Percentiles rank a stretch among this genome's conserved stretches.
These are phyloP conservation scores for Podospora didyma DNA, from an alignment of 495 filamentous ascomycete species.

Conservation along the genomic window DNA sequence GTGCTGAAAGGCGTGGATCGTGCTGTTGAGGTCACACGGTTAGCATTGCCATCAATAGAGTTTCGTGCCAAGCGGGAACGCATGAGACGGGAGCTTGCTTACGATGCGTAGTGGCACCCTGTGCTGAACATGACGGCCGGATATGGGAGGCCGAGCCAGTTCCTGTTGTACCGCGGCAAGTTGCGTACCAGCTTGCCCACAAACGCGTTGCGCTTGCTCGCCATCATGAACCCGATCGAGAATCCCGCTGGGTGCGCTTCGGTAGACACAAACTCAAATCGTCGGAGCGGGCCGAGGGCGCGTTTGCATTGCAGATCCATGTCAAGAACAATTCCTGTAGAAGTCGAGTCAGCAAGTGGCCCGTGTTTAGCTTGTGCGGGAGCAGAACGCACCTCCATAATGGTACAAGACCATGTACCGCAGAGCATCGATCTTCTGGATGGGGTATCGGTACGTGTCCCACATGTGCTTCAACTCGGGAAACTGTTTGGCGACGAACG, in stretches of 20 bases:
- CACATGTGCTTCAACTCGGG: conserved; percentile 26
- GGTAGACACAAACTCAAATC: conserved; percentile 39
- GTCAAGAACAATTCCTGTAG: conserved; percentile 33
- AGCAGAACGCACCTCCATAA: conserved; percentile 25
- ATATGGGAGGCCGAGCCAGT: conserved; percentile 39
- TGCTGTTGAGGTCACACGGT: conserved; percentile 5
- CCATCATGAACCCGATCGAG: conserved; percentile 44
- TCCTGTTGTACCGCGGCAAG: conserved; percentile 29
- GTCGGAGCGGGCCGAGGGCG: conserved; percentile 33
- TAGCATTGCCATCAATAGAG: not conserved
- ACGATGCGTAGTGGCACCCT: conserved; percentile 41
- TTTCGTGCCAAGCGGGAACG: not conserved
- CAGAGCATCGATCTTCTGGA: conserved; percentile 34
- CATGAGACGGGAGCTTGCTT: not conserved
- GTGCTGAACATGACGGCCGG: conserved; percentile 44
- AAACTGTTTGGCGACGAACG: conserved; percentile 27
- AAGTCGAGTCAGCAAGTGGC: not conserved
- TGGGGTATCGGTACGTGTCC: conserved; percentile 28
- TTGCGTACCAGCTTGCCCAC: conserved; percentile 30
- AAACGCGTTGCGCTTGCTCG: conserved; percentile 29
- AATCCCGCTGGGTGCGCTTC: conserved; percentile 37
- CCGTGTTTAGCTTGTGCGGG: not conserved
- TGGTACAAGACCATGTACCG: conserved; percentile 35
- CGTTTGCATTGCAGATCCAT: conserved; percentile 41
- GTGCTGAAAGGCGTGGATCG: conserved; percentile 32